Evolutionary conservation across 208 protist genomes (phyloP).

Genomic region (Leishmania turanica): DNA sequence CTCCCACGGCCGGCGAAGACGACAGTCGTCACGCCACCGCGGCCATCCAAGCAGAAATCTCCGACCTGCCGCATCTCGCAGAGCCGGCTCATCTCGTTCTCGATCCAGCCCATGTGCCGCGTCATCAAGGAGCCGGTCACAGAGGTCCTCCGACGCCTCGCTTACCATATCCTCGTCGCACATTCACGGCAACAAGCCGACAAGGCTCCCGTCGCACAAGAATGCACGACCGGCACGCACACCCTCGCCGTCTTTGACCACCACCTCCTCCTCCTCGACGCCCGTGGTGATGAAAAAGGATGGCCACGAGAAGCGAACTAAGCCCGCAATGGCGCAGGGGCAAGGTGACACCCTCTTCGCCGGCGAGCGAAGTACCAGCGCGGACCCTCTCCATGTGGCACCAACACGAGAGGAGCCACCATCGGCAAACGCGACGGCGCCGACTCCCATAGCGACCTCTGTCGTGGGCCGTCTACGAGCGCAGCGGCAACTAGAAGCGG

Average conservation of each 20-base stretch:
- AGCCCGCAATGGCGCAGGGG: background rate
- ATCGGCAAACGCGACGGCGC: background rate
- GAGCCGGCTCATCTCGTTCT: background rate
- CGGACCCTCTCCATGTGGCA: background rate
- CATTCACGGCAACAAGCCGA: background rate
- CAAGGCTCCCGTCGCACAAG: background rate
- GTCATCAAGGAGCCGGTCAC: background rate
- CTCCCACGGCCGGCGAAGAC: background rate
- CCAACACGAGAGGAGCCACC: background rate
- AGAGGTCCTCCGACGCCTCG: background rate
- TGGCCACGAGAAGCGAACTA: background rate
- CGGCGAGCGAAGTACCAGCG: background rate
- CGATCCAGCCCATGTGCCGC: background rate
- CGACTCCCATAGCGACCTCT: constrained; percentile 2
- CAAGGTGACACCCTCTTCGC: background rate
- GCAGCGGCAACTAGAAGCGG: constrained; percentile 5
- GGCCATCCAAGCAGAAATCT: background rate
- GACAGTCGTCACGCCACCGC: background rate
- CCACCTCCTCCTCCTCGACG: background rate
- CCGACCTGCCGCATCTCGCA: background rate
- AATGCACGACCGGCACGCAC: background rate
- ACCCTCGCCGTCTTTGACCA: background rate
- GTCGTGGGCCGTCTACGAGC: constrained; percentile 20
- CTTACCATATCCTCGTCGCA: background rate
- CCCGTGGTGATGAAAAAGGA: background rate